Percentiles rank a stretch among this genome's conserved stretches.
Conservation (phyloP, 257 asterid species). For the Solanum tarijense region DNA sequence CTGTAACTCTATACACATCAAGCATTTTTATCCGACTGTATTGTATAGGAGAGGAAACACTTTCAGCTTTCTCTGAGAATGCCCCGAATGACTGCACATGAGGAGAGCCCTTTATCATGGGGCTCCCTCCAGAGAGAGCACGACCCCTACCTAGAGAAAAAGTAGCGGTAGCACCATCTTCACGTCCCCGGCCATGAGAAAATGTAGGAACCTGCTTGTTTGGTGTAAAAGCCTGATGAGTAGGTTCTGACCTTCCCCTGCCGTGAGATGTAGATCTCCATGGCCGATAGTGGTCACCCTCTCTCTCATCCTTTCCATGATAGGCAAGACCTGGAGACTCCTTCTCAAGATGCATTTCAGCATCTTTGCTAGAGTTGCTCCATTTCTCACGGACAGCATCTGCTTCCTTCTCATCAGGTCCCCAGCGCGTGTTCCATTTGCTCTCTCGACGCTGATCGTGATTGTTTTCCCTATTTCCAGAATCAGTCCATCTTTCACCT, state of each 20-base stretch:
- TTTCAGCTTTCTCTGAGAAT: slow-evolving; percentile 46
- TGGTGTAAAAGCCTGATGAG: slow-evolving; percentile 32
- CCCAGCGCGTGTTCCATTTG: slow-evolving; percentile 98
- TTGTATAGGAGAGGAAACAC: slow-evolving; percentile 21
- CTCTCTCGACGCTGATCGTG: slow-evolving; percentile 82
- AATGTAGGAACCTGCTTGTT: slow-evolving; percentile 50
- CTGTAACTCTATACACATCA: slow-evolving; percentile 57
- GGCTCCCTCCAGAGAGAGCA: slow-evolving; percentile 31
- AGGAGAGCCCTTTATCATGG: slow-evolving; percentile 21
- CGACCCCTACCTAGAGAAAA: slow-evolving; percentile 65
- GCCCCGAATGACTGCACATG: slow-evolving; percentile 35
- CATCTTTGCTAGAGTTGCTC: slow-evolving; percentile 57
- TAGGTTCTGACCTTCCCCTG: slow-evolving; percentile 71
- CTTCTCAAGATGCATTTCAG: slow-evolving; percentile 46
- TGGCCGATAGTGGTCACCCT: slow-evolving; percentile 68
- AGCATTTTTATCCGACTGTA: slow-evolving; percentile 64
- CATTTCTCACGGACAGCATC: slow-evolving; percentile 54
- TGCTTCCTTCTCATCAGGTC: slow-evolving; percentile 62
- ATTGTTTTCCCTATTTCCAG: slow-evolving; percentile 54
- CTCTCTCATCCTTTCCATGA: slow-evolving; percentile 76
- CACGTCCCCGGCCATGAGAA: slow-evolving; percentile 79
- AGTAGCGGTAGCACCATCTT: slow-evolving; percentile 36
- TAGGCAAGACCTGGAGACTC: slow-evolving; percentile 31
- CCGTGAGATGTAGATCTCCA: slow-evolving; percentile 73
- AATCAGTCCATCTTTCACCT: slow-evolving; percentile 67